Base-by-base conservation (phyloP, 441 rosid genomes). In the Omphalea diandra region DNA sequence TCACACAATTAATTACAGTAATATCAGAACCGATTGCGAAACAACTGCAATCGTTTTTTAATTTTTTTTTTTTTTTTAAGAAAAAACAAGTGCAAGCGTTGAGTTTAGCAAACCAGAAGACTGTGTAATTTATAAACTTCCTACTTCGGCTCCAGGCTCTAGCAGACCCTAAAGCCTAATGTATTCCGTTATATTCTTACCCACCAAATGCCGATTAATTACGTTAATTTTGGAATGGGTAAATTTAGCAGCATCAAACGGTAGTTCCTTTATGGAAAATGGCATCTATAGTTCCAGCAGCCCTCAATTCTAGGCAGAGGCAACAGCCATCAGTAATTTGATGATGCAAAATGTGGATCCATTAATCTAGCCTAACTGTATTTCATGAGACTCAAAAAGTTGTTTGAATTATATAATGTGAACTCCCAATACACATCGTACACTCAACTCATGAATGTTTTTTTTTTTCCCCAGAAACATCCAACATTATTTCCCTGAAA, bases 401-500 rank as follows among this genome's bases (percentile, higher is more conserved):
- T 33, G 46, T 33, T 40, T 52, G 47, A 52, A 66, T 32, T 9
- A 22, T 33, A 18, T 8, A 68, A 43, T 26, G 22, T 12, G 15
- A 32, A 35, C 35, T 36, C 49, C 59, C 56, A 60, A 47, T 49
- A 43, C 60, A 70, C 33, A 49, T 70, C 17, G 65, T 69, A 59
- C 66, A 59, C 58, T 57, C 65, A 22, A 60, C 36, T 69, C 33
- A 31, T 43, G 65, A 59, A 69, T 14, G 0, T 18, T 18, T 12
- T 35, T 26, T 20, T 18, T 47, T 49, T 29, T 10, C 10, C 27
- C 49, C 20, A 17, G 32, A 55, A 54, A 63, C 41, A 40, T 63
- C 15, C 74, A 22, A 41, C 55, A 40, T 71, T 63, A 63, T 71
- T 70, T 70, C 59, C 36, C 55, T 26, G 9, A 76, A 74, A 61